Evolutionary conservation across 108 stramenopile genomes (phyloP).

Genomic region (Fragilariopsis cylindrus): DNA sequence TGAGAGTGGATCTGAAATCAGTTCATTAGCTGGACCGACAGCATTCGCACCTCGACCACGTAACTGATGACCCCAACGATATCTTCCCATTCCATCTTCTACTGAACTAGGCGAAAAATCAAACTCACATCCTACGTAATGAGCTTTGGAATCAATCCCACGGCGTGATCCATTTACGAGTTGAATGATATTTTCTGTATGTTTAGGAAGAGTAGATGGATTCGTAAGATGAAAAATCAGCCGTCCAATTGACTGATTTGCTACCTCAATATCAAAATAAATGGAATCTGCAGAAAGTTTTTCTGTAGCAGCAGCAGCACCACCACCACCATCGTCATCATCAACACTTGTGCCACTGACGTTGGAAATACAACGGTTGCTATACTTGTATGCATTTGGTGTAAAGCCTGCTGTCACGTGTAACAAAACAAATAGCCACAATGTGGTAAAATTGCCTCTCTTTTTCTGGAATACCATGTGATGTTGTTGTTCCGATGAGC

Average conservation of each 20-base stretch:
- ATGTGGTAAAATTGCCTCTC: no score
- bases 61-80: conserved; percentile 64
- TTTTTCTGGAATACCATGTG: no score
- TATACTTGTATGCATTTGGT: no score
- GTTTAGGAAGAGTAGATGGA: conserved; percentile 54
- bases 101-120: conserved; percentile 49
- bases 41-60: conserved; percentile 59
- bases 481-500: no score
- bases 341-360: no score
- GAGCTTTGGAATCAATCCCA: conserved; percentile 53
- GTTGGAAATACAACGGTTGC: no score
- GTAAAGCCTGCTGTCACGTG: no score
- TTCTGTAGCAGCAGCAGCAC: neutral
- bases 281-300: conserved; percentile 26
- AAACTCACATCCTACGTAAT: conserved; percentile 61
- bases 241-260: conserved; percentile 45
- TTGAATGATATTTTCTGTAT: conserved; percentile 57
- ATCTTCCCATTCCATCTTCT: conserved; percentile 50
- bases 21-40: conserved; percentile 43
- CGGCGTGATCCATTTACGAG: conserved; percentile 40
- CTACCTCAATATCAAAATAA: conserved; percentile 58
- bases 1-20: conserved; percentile 44
- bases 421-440: no score
- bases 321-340: neutral
- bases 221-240: conserved; percentile 50